Conservation (phyloP, 2,329 filamentous ascomycete genomes). For the Fonsecaea erecta region DNA sequence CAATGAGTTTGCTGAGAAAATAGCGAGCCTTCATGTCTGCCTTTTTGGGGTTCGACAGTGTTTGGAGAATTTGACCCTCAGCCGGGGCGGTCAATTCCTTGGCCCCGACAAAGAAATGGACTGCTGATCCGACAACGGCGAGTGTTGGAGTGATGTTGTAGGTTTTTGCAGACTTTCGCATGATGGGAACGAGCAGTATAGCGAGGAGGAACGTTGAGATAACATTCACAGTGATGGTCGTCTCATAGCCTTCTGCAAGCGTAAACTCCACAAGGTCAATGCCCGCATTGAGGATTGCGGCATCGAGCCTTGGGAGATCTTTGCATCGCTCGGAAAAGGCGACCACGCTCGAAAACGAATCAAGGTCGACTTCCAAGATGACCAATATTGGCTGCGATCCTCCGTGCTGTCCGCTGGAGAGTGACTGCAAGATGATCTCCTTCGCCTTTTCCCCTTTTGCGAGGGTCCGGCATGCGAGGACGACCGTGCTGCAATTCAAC, state of each 20-base stretch:
- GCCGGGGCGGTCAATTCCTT: conserved; percentile 24
- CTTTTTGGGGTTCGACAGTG: conserved; percentile 39
- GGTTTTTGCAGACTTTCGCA: conserved; percentile 48
- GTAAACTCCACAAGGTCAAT: conserved; percentile 45
- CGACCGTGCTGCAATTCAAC: conserved; percentile 50
- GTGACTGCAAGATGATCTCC: conserved; percentile 39
- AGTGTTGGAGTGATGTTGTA: conserved; percentile 42
- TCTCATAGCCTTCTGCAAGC: conserved; percentile 38
- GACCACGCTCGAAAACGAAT: conserved; percentile 44
- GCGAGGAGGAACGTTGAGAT: conserved; percentile 37
- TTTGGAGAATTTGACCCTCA: conserved; percentile 28
- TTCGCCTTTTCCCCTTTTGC: conserved; percentile 47
- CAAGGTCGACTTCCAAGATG: conserved; percentile 44
- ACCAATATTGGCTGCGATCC: conserved; percentile 32
- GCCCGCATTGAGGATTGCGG: conserved; percentile 50
- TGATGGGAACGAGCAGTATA: conserved; percentile 39
- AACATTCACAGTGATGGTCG: conserved; percentile 40
- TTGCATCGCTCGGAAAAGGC: conserved; percentile 43
- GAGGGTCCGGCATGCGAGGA: conserved; percentile 48
- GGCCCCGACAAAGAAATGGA: conserved; percentile 47
- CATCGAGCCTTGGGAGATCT: conserved; percentile 44
- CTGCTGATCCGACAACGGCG: conserved; percentile 38
- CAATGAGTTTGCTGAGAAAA: conserved; percentile 50
- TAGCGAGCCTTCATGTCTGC: conserved; percentile 52
- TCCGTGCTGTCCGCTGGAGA: background rate